Evolutionary conservation across 208 protist species (phyloP), one percentile per base, ranked within the genome.

Genomic region (Trypanosoma boissoni): DNA sequence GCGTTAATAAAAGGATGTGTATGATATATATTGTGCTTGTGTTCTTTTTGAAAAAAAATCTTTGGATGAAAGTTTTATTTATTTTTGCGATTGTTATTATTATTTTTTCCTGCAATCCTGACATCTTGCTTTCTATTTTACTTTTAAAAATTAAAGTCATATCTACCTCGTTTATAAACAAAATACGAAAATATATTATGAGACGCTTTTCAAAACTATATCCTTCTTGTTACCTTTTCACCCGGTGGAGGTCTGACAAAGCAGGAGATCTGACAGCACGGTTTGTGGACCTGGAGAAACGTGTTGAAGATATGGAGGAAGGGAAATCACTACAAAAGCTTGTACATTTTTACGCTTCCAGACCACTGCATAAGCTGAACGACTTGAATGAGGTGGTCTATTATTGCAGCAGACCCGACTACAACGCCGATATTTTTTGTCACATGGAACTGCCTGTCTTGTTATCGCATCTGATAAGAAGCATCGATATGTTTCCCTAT

Each of bases 361-460:
- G 80, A 18, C 70, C 74, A n/a, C 34, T 88, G 29, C 70, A 73
- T 34, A 65, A 68, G 20, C 16, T 91, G 43, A 75, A 83, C 58
- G 82, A 43, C 9, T 41, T 61, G 45, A 21, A 56, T 21, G 58
- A 68, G 0, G 62, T 74, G 1, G 43, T 67, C 10, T 26, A 51
- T 29, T 58, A 60, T 34, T 74, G 68, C 36, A 28, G 48, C 16
- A 57, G 58, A 52, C 18, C 43, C 20, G 55, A 63, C 28, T 67
- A 64, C 49, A 74, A 67, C 46, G 24, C 60, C 23, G 45, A 68
- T 8, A 80, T 94, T 41, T 94, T 90, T 58, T 92, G 88, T 39
- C 88, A 94, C 57, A 58, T 80, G 34, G 77, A 90, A 49, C 76
- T 97, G 8, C 92, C 92, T 6, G 74, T 94, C 26, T 67, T 92